Conservation (phyloP, 306 rosid genomes). For the Vachellia pachyceras region DNA sequence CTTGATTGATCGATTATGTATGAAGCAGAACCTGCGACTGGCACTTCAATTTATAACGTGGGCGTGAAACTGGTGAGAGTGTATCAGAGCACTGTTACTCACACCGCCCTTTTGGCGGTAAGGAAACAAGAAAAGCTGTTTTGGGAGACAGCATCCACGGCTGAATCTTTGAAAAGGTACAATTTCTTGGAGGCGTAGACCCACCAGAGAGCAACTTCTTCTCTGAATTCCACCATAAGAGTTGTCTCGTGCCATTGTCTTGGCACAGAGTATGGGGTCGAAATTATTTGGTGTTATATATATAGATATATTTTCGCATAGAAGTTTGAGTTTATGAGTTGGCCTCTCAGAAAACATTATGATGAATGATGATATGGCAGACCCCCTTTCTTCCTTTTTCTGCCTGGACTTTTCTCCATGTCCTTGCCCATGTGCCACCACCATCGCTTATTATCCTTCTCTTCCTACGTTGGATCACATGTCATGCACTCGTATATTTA, state of each 20-base stretch:
- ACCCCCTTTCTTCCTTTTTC: slow-evolving; percentile 17
- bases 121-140: slow-evolving; percentile 42
- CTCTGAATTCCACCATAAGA: slow-evolving; percentile 40
- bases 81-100: not conserved
- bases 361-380: slow-evolving; percentile 22
- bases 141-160: slow-evolving; percentile 56
- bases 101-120: slow-evolving; percentile 29
- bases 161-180: slow-evolving; percentile 59
- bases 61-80: not conserved
- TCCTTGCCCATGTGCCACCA: slow-evolving; percentile 57
- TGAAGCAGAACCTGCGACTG: slow-evolving; percentile 29
- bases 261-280: slow-evolving; percentile 14
- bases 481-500: not conserved
- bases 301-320: too few species aligned
- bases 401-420: slow-evolving; percentile 53
- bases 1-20: slow-evolving; percentile 9
- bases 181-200: slow-evolving; percentile 42
- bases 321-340: slow-evolving; percentile 36
- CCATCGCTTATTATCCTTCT: slow-evolving; percentile 37
- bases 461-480: slow-evolving; percentile 31
- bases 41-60: slow-evolving; percentile 38
- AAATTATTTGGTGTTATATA: slow-evolving; percentile 36
- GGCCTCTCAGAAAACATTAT: slow-evolving; percentile 41
- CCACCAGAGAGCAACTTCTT: slow-evolving; percentile 47
- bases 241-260: slow-evolving; percentile 51